Evolutionary conservation across 192 early-diverging fungal genomes (phyloP).

Genomic region (Backusella circina): DNA sequence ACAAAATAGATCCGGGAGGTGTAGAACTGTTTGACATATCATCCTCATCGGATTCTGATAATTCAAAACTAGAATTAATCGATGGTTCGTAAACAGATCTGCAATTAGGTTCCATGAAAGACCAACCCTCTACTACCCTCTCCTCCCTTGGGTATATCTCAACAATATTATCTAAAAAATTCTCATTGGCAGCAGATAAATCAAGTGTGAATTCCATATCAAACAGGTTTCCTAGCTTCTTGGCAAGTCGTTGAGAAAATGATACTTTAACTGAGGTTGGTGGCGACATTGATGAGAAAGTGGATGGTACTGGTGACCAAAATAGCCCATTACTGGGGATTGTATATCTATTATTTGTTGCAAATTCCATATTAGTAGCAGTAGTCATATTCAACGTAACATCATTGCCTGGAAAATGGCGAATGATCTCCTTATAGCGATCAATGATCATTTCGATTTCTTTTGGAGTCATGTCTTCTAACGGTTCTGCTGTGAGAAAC

Average conservation of each 20-base stretch:
- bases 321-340: neutral
- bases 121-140: neutral
- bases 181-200: neutral
- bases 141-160: neutral
- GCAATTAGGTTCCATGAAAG: neutral
- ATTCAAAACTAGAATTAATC: neutral
- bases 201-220: neutral
- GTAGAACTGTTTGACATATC: neutral
- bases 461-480: neutral
- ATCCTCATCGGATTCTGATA: neutral
- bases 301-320: neutral
- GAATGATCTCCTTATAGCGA: neutral
- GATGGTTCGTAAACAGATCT: neutral
- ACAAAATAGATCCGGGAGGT: neutral
- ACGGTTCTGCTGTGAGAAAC: neutral
- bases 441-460: neutral
- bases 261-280: neutral
- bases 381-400: neutral
- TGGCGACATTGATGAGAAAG: neutral
- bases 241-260: neutral
- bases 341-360: neutral
- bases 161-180: neutral
- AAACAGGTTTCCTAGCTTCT: neutral
- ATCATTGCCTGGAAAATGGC: neutral
- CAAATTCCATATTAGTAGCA: neutral